These are phyloP conservation scores for Nakaseomyces kungkrabaensis DNA, from an alignment of 1,139 yeast genomes.

Conservation along the genomic window DNA sequence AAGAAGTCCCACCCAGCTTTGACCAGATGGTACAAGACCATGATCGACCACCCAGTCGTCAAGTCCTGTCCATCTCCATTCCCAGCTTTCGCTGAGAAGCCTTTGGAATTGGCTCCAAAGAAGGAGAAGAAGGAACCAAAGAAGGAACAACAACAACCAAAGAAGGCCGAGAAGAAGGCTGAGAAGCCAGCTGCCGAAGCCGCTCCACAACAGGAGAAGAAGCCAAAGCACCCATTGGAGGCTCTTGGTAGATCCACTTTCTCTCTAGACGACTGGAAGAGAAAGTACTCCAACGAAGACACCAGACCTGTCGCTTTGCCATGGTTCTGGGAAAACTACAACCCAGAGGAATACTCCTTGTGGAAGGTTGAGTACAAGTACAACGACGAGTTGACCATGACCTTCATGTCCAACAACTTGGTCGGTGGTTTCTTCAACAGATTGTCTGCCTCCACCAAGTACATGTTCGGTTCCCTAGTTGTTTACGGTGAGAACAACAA, in stretches of 20 bases:
- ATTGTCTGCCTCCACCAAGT: constrained; percentile 84
- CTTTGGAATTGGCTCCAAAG: constrained; percentile 59
- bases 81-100: constrained; percentile 52
- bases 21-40: constrained; percentile 74
- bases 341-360: constrained; percentile 88
- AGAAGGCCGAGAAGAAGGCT: constrained; percentile 30
- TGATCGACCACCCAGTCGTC: constrained; percentile 48
- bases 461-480: constrained; percentile 85
- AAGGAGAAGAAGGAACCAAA: constrained; percentile 48
- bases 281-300: constrained; percentile 93
- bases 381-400: constrained; percentile 92
- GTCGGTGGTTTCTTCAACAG: constrained; percentile 98
- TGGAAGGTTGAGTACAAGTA: constrained; percentile 96
- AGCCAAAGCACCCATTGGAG: constrained; percentile 87
- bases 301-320: constrained; percentile 92
- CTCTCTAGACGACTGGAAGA: constrained; percentile 90
- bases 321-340: constrained; percentile 96
- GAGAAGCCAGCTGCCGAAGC: constrained; percentile 30
- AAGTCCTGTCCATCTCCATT: constrained; percentile 36
- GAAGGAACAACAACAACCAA: constrained; percentile 26
- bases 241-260: constrained; percentile 62
- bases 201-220: constrained; percentile 30
- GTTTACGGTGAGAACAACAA: constrained; percentile 98
- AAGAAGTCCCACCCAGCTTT: constrained; percentile 55
- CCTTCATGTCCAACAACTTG: constrained; percentile 98